Evolutionary conservation across 2,329 filamentous ascomycete species (phyloP), one percentile per base, ranked within the genome.

Genomic region (Penicillium sp.): DNA sequence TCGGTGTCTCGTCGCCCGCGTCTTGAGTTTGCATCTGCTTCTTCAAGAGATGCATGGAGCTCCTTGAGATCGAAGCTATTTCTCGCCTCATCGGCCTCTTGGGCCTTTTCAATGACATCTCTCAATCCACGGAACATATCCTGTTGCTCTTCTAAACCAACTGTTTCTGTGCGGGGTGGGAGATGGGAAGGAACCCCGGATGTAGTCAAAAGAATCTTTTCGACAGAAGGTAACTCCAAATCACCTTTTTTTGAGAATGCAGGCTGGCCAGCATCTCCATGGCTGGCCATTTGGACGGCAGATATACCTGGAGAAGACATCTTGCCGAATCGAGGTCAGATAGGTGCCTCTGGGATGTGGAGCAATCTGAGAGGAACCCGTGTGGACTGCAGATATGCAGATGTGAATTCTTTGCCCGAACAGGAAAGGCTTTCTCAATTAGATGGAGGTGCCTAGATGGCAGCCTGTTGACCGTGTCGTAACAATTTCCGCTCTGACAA

Each of bases 121-220:
- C 70, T 67, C 49, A 77, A 52, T n/a, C 64, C 60, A 32, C 45
- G 58, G 47, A 76, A 70, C 62, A 76, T 69, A 27, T 61, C 57
- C 47, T 65, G 59, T 58, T 74, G 67, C 43, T 72, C 67, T 59
- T 70, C 60, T 34, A 45, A 36, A 8, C 62, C 34, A 30, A 72
- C 35, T 1, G 50, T 49, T 39, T 58, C 60, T 3, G 51, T 44
- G 51, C 52, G 51, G 6, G 55, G 26, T 36, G 64, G 59, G 27
- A 67, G 47, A 40, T 55, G 51, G 35, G 64, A 63, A 48, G 65
- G 54, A n/a, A 44, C 46, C 26, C 55, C 59, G 34, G 59, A 47
- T 40, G 66, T 52, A 29, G 60, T 58, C 16, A 66, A 59, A 27
- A 74, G 42, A 9, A 72, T 45, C n/a, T 68, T 39, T 7, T 53